Evolutionary conservation across 1,139 yeast genomes (phyloP), one percentile per base, ranked within the genome.

Genomic region (Hansenula sp.): DNA sequence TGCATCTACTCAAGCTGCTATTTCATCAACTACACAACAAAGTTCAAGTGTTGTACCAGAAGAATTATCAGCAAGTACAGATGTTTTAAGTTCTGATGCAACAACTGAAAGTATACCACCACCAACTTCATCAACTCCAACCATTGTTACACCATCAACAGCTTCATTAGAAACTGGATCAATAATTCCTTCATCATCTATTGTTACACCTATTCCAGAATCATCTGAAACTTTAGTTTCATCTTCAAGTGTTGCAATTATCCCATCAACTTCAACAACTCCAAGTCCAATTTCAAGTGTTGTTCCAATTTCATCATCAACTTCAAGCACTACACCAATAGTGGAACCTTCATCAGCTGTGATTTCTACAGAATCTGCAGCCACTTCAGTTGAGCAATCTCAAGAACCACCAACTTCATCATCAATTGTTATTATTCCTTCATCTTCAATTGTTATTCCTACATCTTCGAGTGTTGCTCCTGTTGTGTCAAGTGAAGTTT

Each of bases 261-360:
- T n/a, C n/a, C n/a, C n/a, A n/a, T n/a, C n/a, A n/a, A n/a, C n/a
- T n/a, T n/a, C n/a, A n/a, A n/a, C n/a, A 26, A 26, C 6, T n/a
- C 3, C 9, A 26, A 26, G n/a, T n/a, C 28, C 18, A 17, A 27
- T 39, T 18, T 21, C 43, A 26, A 17, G 38, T 19, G 33, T n/a
- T 20, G 16, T 34, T 17, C 36, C 44, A 32, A 22, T 43, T 13
- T 11, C 43, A 17, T n/a, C 28, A 29, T 9, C 36, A 26, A 25
- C 37, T n/a, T 31, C 39, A 28, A 29, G 43, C 16, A n/a, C 40
- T 12, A 29, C 41, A 18, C 21, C 9, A 18, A 19, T 8, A 8
- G 19, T 16, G 18, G 33, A 29, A 26, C 14, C 34, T n/a, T 13
- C 36, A 3, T 12, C 37, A 16, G 10, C 36, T 7, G 20, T 6